Evolutionary conservation across 208 protist genomes (phyloP).

Genomic region (Novymonas esmeraldas): DNA sequence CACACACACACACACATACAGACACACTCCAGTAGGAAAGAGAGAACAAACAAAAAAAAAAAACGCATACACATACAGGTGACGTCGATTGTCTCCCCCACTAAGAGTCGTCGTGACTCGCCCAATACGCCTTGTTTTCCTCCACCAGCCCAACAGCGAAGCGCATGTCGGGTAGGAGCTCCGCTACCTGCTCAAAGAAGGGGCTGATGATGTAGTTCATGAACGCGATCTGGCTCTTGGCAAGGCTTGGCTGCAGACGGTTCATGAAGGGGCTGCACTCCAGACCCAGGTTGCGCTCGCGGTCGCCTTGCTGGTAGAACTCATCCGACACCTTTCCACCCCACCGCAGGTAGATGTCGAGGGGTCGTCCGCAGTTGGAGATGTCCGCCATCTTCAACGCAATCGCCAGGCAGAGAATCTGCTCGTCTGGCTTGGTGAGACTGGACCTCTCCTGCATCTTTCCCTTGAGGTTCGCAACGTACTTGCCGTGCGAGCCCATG

Average conservation of each 20-base stretch:
- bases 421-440: conserved; percentile 83
- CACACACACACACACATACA: too few species aligned
- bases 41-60: conserved; percentile 12
- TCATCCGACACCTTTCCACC: conserved; percentile 91
- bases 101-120: conserved; percentile 56
- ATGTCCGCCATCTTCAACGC: conserved; percentile 96
- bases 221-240: conserved; percentile 91
- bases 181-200: conserved; percentile 86
- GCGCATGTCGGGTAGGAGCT: conserved; percentile 85
- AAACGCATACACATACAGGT: conserved; percentile 4
- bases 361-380: conserved; percentile 91
- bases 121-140: conserved; percentile 86
- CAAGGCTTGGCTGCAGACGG: conserved; percentile 69
- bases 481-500: conserved; percentile 91
- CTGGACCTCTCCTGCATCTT: conserved; percentile 62
- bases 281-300: conserved; percentile 83
- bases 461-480: conserved; percentile 67
- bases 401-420: conserved; percentile 87
- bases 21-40: too few species aligned
- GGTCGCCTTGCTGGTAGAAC: conserved; percentile 94
- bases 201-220: conserved; percentile 94
- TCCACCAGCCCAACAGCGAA: conserved; percentile 80
- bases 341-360: conserved; percentile 92
- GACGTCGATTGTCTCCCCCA: conserved; percentile 9
- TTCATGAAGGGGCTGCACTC: conserved; percentile 95